Conservation (phyloP, 2,329 filamentous ascomycete species). For the Tolypocladium paradoxum region DNA sequence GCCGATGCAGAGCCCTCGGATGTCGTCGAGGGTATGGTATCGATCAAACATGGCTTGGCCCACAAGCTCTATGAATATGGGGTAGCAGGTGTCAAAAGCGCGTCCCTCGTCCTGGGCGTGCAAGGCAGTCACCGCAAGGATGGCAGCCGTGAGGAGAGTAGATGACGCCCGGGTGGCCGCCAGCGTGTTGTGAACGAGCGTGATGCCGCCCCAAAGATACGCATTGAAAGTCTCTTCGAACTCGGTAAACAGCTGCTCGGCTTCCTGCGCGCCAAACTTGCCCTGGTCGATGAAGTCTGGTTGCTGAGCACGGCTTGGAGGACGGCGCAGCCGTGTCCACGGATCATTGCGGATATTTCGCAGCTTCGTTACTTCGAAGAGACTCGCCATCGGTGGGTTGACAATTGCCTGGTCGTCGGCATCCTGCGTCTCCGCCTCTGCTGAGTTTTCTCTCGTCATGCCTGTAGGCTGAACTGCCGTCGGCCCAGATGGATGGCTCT, state of each 20-base stretch:
- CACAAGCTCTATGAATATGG: constrained; percentile 46
- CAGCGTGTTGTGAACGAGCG: constrained; percentile 16
- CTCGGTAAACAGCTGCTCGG: constrained; percentile 16
- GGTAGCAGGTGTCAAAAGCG: constrained; percentile 44
- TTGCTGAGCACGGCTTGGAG: constrained; percentile 6
- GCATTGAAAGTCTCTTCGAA: constrained; percentile 19
- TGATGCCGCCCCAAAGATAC: constrained; percentile 22
- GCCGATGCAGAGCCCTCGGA: constrained; percentile 50
- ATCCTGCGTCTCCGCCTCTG: constrained; percentile 11
- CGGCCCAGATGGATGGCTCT: not conserved
- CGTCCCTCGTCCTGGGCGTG: constrained; percentile 24
- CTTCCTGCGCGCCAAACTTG: constrained; percentile 14
- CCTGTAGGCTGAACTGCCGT: constrained; percentile 9
- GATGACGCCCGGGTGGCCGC: constrained; percentile 17
- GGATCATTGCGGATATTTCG: constrained; percentile 22
- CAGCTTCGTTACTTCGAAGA: constrained; percentile 20
- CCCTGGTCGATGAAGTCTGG: constrained; percentile 19
- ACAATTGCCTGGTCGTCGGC: constrained; percentile 16
- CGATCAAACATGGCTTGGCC: constrained; percentile 46
- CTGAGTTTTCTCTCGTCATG: constrained; percentile 22
- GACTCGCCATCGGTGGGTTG: constrained; percentile 20
- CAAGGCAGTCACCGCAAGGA: constrained; percentile 21
- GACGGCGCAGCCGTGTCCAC: constrained; percentile 7
- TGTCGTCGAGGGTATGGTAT: constrained; percentile 41
- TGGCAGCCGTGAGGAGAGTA: constrained; percentile 17